Evolutionary conservation across 2,329 filamentous ascomycete genomes (phyloP), one percentile per base, ranked within the genome.

Genomic region (Volutella citrinella): DNA sequence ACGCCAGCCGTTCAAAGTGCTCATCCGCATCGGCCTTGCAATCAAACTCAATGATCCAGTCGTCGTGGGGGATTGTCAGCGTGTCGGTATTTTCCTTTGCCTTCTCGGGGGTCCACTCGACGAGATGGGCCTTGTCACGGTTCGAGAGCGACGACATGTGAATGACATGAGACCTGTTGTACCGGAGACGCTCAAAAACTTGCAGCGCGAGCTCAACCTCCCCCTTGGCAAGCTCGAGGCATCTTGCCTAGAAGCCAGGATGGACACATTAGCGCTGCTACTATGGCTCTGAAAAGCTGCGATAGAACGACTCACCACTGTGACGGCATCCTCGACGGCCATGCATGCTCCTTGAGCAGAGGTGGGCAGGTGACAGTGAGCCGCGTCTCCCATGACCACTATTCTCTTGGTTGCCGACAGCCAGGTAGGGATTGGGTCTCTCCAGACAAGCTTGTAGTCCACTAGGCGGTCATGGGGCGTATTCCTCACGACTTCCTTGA

Each of bases 241-340:
- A 71, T 2, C 64, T 59, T 5, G 67, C n/a, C n/a, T n/a, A n/a
- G n/a, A n/a, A n/a, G n/a, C n/a, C n/a, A n/a, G n/a, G n/a, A n/a
- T n/a, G n/a, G n/a, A n/a, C n/a, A n/a, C n/a, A n/a, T n/a, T n/a
- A n/a, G n/a, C n/a, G n/a, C n/a, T n/a, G n/a, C n/a, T n/a, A n/a
- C n/a, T n/a, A n/a, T n/a, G n/a, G n/a, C n/a, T n/a, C n/a, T n/a
- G n/a, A n/a, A n/a, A n/a, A n/a, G n/a, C n/a, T n/a, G n/a, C n/a
- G n/a, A n/a, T n/a, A n/a, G n/a, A n/a, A n/a, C n/a, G n/a, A n/a
- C n/a, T n/a, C n/a, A n/a, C 69, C 6, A 73, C 45, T 4, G 66
- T 65, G 2, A 68, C 64, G 5, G 65, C 70, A 48, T 74, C 70
- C 49, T 74, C 69, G 51, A 74, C 67, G 0, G 67, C 65, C 48